Conservation (phyloP, 2,329 filamentous ascomycete species). For the Pyricularia pennisetigena region DNA sequence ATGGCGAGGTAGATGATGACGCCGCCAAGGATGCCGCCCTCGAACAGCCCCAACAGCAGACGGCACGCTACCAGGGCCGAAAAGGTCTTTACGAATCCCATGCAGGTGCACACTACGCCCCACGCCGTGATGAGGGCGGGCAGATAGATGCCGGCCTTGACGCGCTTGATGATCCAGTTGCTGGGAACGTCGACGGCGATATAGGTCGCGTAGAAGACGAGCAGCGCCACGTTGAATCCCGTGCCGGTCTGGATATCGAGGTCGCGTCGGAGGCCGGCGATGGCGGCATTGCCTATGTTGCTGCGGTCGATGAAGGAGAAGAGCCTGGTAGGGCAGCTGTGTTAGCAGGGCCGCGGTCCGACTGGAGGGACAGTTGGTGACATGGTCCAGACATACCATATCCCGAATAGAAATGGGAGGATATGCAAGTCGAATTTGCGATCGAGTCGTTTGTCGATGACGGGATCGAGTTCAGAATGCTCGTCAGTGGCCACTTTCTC, state of each 20-base stretch:
- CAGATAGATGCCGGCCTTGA: constrained; percentile 55
- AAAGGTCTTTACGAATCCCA: constrained; percentile 13
- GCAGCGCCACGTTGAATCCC: constrained; percentile 49
- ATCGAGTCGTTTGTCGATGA: constrained; percentile 6
- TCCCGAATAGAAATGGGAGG: constrained; percentile 5
- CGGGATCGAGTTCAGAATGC: neutral
- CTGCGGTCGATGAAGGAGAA: constrained; percentile 11
- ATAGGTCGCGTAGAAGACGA: constrained; percentile 62
- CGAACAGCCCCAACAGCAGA: constrained; percentile 42
- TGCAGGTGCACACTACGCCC: constrained; percentile 14
- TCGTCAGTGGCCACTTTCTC: neutral
- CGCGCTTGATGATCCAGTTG: constrained; percentile 54
- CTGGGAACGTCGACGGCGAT: constrained; percentile 54
- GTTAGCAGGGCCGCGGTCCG: neutral
- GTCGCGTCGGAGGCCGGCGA: constrained; percentile 9
- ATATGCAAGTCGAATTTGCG: constrained; percentile 10
- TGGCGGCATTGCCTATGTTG: constrained; percentile 9
- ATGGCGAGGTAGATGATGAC: constrained; percentile 39
- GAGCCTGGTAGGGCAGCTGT: neutral
- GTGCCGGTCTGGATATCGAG: constrained; percentile 17
- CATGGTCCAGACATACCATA: neutral
- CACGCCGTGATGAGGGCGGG: constrained; percentile 51
- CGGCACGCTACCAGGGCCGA: constrained; percentile 16
- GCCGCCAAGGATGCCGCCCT: constrained; percentile 47
- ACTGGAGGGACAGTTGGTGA: neutral